Evolutionary conservation across 202 grass and related monocot species (phyloP), one percentile per base, ranked within the genome.

Genomic region (Setaria viridis): DNA sequence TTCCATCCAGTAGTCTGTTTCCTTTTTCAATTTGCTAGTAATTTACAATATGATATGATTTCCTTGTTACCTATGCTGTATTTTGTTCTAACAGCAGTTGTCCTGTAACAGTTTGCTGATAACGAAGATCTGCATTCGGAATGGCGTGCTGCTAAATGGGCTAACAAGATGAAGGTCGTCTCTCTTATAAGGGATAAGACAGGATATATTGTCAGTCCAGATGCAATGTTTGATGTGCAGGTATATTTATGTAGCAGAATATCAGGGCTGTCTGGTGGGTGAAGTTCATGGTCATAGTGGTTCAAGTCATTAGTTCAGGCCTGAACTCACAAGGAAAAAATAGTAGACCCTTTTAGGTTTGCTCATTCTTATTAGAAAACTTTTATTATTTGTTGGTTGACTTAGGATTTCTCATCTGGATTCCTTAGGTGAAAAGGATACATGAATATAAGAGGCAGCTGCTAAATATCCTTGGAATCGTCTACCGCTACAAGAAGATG

Each of bases 141-240:
- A 80, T 99, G 97, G 97, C 88, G 70, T 6, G 75, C 85, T 69
- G 92, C 90, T 55, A 99, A 99, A 91, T 90, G 45, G 84, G 89
- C 54, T 72, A 99, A 91, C 72, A 99, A 99, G 78, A 63, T 94
- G 79, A 97, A 91, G 76, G 94, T 97, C 51, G 90, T 84, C 55
- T 94, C 93, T 11, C 79, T 97, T 68, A 99, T 99, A 87, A 93
- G 80, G 87, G 92, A 99, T 60, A 97, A 82, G 90, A 99, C 94
- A 72, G 97, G 93, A 83, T 99, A 99, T 90, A 80, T 91, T 85
- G 94, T 99, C 90, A 97, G 90, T 84, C 92, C 92, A 65, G 94
- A 99, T 84, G 90, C 92, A 4, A 99, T 99, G 97, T 99, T 99
- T 79, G 97, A 99, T 90, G 90, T 99, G 64, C 97, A 99, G 94